These are phyloP conservation scores for Penicillium mononematosum DNA, from an alignment of 495 filamentous ascomycete genomes.

Conservation along the genomic window DNA sequence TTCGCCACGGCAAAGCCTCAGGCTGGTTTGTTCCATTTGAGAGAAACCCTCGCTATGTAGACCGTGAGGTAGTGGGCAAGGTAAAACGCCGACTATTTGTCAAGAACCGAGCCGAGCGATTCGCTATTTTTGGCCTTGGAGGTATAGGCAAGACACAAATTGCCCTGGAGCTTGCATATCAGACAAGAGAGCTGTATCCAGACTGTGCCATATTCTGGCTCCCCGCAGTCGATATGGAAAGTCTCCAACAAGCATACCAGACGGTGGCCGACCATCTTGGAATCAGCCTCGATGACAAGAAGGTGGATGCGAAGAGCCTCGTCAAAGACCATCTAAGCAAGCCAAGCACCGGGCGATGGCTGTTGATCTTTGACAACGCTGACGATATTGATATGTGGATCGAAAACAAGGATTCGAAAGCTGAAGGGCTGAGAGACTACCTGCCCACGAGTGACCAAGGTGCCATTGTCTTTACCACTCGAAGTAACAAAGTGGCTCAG, in stretches of 20 bases:
- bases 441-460: constrained; percentile 33
- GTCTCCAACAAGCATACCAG: constrained; percentile 46
- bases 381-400: constrained; percentile 39
- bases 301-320: constrained; percentile 12
- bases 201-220: constrained; percentile 54
- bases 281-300: background rate
- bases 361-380: constrained; percentile 44
- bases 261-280: constrained; percentile 35
- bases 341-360: constrained; percentile 29
- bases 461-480: constrained; percentile 39
- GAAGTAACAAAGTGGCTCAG: constrained; percentile 29
- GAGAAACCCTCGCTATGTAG: constrained; percentile 10
- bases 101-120: background rate
- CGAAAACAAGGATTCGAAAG: background rate
- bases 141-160: constrained; percentile 55
- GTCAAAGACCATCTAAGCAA: constrained; percentile 34
- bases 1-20: background rate
- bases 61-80: constrained; percentile 22
- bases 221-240: constrained; percentile 36
- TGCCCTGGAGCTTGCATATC: constrained; percentile 47
- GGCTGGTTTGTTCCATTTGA: no score
- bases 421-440: constrained; percentile 13
- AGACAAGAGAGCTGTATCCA: constrained; percentile 31
- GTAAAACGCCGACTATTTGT: constrained; percentile 15
- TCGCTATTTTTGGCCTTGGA: constrained; percentile 44